These are phyloP conservation scores for Colletotrichum orchidophilum DNA, from an alignment of 2,329 filamentous ascomycete genomes.

Conservation along the genomic window DNA sequence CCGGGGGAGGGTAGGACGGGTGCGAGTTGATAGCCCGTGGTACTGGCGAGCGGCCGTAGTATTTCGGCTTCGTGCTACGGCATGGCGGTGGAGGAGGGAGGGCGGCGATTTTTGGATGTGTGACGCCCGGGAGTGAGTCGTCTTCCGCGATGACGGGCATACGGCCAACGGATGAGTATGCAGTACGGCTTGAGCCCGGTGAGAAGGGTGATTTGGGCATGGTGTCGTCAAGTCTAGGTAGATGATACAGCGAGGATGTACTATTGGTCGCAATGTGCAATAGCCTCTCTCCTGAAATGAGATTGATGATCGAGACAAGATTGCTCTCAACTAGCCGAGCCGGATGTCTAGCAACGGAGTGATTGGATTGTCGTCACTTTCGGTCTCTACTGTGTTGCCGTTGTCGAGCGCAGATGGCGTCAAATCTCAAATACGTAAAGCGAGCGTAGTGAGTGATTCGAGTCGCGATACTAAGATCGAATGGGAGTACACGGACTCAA, in stretches of 20 bases:
- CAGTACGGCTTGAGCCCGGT: conserved; percentile 36
- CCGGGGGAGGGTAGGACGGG: conserved; percentile 29
- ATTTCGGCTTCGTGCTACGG: conserved; percentile 9
- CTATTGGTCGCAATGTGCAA: not conserved
- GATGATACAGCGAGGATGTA: not conserved
- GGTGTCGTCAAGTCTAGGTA: not conserved
- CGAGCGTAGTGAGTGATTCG: not conserved
- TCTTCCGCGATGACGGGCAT: conserved; percentile 52
- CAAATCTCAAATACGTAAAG: not conserved
- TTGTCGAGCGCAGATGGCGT: not conserved
- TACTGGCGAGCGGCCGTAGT: conserved; percentile 13
- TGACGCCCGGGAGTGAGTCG: conserved; percentile 32
- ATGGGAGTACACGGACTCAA: not conserved
- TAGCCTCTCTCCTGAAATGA: not conserved
- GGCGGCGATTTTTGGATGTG: not conserved
- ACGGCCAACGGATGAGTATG: conserved; percentile 40
- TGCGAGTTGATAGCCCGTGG: conserved; percentile 1
- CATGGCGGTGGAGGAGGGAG: conserved; percentile 7
- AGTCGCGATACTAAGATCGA: not conserved
- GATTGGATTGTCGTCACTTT: not conserved
- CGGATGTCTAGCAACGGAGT: not conserved
- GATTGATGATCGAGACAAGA: not conserved
- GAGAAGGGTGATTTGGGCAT: conserved; percentile 35
- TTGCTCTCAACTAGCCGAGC: not conserved
- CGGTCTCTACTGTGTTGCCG: not conserved